A percentile compares a stretch with the other conserved stretches of the same genome.
These are phyloP conservation scores for Xylaria longipes DNA, from an alignment of 495 filamentous ascomycete species.

Conservation along the genomic window DNA sequence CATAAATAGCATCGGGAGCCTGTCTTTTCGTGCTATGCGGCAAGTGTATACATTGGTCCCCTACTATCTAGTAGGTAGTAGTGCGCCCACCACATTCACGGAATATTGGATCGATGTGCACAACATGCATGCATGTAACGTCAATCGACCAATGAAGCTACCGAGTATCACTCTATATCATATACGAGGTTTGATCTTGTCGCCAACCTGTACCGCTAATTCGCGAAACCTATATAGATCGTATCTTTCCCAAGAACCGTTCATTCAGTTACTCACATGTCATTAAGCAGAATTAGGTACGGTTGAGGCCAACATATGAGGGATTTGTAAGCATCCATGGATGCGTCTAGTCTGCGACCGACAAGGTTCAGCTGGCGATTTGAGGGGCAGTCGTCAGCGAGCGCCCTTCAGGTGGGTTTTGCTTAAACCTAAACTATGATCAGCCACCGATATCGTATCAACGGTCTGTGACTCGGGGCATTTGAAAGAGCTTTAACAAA, in stretches of 20 bases:
- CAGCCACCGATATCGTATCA: background rate
- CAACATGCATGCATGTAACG: conserved; percentile 3
- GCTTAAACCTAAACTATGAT: background rate
- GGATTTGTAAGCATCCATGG: background rate
- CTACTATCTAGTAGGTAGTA: too few relatives aligned
- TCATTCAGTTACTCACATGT: background rate
- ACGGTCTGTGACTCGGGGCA: background rate
- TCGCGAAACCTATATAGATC: background rate
- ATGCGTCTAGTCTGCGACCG: background rate
- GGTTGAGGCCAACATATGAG: background rate
- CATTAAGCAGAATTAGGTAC: background rate
- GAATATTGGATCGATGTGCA: background rate
- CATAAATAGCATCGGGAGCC: background rate
- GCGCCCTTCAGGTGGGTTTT: conserved; percentile 20
- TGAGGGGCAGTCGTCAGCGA: background rate
- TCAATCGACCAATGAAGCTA: background rate
- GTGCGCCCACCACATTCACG: background rate
- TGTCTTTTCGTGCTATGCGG: background rate
- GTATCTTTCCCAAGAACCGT: background rate
- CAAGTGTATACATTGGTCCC: background rate
- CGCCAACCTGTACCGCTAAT: background rate
- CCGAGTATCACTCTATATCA: background rate
- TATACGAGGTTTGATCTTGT: background rate
- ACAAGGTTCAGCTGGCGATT: conserved; percentile 12
- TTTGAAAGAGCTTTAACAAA: background rate